Conservation (phyloP, 2,329 filamentous ascomycete genomes). For the Aspergillus fijiensis region DNA sequence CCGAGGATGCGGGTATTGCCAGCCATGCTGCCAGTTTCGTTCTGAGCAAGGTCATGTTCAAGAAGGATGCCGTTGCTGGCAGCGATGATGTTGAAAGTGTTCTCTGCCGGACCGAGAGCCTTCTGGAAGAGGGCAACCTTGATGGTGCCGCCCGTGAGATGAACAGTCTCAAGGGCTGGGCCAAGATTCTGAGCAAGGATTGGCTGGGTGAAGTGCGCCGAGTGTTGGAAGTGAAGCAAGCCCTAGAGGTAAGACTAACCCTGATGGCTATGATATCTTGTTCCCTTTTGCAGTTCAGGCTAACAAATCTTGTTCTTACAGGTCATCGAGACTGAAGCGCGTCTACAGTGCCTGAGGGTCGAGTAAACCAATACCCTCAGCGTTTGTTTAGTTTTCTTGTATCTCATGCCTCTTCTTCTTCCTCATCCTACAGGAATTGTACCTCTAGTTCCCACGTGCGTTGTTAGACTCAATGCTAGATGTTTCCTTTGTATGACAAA, state of each 20-base stretch:
- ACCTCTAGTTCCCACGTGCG: conserved; percentile 40
- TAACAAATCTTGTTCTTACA: conserved; percentile 37
- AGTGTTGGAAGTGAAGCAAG: conserved; percentile 92
- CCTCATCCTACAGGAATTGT: conserved; percentile 35
- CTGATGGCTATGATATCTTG: not conserved
- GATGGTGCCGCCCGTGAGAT: conserved; percentile 92
- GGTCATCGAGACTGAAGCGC: conserved; percentile 87
- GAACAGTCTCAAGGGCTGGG: conserved; percentile 90
- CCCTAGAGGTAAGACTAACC: conserved; percentile 74
- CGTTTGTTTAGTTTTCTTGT: conserved; percentile 32
- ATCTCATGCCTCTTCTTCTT: conserved; percentile 23
- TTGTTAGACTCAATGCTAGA: conserved; percentile 42
- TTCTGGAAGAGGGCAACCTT: conserved; percentile 88
- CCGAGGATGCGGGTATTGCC: conserved; percentile 90
- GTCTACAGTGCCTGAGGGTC: conserved; percentile 81
- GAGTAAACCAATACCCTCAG: conserved; percentile 54
- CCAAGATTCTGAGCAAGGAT: conserved; percentile 89
- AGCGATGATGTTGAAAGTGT: conserved; percentile 93
- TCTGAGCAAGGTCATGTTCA: conserved; percentile 92
- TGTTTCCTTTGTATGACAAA: conserved; percentile 20
- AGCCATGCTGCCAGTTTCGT: conserved; percentile 88
- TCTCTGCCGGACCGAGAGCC: conserved; percentile 81
- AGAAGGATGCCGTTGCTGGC: conserved; percentile 80
- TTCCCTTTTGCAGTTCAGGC: not conserved
- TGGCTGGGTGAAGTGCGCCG: conserved; percentile 90